Percentiles rank a stretch among this genome's conserved stretches.
These are phyloP conservation scores for Yamadazyma buinensis DNA, from an alignment of 1,139 yeast genomes.

Conservation along the genomic window DNA sequence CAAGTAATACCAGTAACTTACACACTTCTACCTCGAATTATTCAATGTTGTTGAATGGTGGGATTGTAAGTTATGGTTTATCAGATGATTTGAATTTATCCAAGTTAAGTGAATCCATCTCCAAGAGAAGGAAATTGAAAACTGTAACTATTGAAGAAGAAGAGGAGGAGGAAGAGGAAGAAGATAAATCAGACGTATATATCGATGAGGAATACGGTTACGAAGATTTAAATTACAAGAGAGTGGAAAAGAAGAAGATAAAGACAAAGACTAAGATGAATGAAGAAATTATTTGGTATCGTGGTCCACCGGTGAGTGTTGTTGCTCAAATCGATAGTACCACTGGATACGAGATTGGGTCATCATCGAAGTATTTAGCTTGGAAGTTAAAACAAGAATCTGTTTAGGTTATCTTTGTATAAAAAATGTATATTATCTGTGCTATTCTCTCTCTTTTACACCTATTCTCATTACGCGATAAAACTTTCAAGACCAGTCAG, in stretches of 20 bases:
- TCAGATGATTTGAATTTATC: conserved; percentile 18
- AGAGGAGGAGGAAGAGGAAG: no score
- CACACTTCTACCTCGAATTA: conserved; percentile 34
- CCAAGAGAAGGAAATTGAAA: conserved; percentile 20
- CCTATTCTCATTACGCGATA: not conserved
- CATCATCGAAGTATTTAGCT: conserved; percentile 66
- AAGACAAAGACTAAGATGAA: conserved; percentile 11
- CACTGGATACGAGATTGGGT: conserved; percentile 46
- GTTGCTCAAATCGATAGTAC: conserved; percentile 42
- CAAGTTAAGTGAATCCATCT: conserved; percentile 19
- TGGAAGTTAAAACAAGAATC: conserved; percentile 43
- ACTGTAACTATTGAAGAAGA: no score
- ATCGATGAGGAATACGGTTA: no score
- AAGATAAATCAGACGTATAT: no score
- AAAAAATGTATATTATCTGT: conserved; percentile 1
- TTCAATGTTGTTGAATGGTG: conserved; percentile 38
- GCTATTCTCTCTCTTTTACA: not conserved
- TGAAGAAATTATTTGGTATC: conserved; percentile 67
- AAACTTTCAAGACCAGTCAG: not conserved
- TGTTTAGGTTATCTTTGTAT: no score
- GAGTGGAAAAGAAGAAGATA: no score
- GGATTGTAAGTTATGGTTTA: conserved; percentile 36
- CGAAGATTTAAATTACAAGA: no score
- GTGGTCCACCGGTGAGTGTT: conserved; percentile 69
- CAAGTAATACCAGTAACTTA: conserved; percentile 15